A percentile compares a stretch with the other conserved stretches of the same genome.
phyloP scores from a whole-genome alignment of 2,329 filamentous ascomycete genomes.

The Sclerotinia spermophila region DNA sequence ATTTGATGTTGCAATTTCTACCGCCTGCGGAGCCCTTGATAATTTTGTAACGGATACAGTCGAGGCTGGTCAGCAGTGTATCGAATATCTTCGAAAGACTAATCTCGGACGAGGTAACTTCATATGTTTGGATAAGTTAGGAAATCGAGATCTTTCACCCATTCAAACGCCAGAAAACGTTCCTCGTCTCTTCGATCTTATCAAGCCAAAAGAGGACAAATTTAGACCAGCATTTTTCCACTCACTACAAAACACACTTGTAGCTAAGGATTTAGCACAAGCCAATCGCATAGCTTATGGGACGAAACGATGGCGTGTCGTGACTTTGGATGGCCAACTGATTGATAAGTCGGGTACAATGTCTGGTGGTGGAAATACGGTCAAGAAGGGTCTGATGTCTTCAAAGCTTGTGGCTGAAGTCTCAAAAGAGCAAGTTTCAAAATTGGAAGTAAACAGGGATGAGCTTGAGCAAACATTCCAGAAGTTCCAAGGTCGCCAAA shows the following conservation, averaged over 20 bases:
- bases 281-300: conserved; percentile 97
- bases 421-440: conserved; percentile 80
- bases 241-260: conserved; percentile 89
- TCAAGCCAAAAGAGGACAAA: conserved; percentile 81
- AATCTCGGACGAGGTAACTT: conserved; percentile 96
- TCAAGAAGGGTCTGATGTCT: conserved; percentile 92
- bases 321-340: conserved; percentile 89
- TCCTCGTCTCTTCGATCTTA: conserved; percentile 86
- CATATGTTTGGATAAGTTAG: conserved; percentile 87
- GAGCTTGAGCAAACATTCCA: conserved; percentile 77
- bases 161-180: conserved; percentile 91
- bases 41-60: conserved; percentile 97
- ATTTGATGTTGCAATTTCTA: conserved; percentile 98
- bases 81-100: conserved; percentile 95
- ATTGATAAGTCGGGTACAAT: conserved; percentile 99
- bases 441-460: conserved; percentile 85
- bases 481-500: conserved; percentile 79
- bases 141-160: conserved; percentile 69
- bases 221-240: conserved; percentile 93
- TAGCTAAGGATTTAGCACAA: conserved; percentile 88
- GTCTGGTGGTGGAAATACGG: conserved; percentile 90
- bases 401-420: conserved; percentile 88
- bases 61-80: conserved; percentile 94
- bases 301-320: conserved; percentile 88
- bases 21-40: conserved; percentile 84